Conservation (phyloP, 139 green algal genomes). For the Tetradesmus obliquus region DNA sequence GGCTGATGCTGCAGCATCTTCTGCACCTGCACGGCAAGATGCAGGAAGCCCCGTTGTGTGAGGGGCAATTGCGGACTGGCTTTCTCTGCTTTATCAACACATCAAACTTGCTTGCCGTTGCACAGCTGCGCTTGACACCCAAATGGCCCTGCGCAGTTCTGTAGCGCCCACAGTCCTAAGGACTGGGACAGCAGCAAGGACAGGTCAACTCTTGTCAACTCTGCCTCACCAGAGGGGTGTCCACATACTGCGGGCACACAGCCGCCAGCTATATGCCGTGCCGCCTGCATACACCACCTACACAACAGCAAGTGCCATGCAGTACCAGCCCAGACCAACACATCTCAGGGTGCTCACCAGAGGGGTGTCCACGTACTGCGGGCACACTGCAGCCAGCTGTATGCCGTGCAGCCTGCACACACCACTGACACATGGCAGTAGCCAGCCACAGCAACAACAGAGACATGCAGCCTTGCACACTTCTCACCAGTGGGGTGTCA, state of each 20-base stretch:
- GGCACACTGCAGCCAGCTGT: slow-evolving; percentile 70
- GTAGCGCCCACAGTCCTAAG: too few relatives aligned
- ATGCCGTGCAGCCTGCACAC: slow-evolving; percentile 8
- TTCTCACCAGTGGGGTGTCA: slow-evolving; percentile 71
- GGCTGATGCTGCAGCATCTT: slow-evolving; percentile 15
- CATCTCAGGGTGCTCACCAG: slow-evolving; percentile 9
- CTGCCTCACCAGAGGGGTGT: slow-evolving; percentile 69
- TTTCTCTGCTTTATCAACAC: too few relatives aligned
- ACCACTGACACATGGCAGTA: background rate
- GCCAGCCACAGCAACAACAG: background rate
- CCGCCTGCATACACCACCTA: background rate
- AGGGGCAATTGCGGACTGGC: too few relatives aligned
- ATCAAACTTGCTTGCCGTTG: too few relatives aligned
- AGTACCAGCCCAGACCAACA: background rate
- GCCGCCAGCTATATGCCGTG: slow-evolving; percentile 61
- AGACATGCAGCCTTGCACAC: background rate
- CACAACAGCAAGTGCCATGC: background rate
- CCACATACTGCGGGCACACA: slow-evolving; percentile 77
- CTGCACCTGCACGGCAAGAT: slow-evolving; percentile 29
- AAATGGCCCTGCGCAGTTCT: too few relatives aligned
- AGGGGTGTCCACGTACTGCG: slow-evolving; percentile 56
- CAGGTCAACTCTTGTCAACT: too few relatives aligned
- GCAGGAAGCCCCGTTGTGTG: too few relatives aligned
- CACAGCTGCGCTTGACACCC: too few relatives aligned
- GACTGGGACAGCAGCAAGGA: too few relatives aligned